These are phyloP conservation scores for Nemania bipapillata DNA, from an alignment of 2,329 filamentous ascomycete genomes.

Conservation along the genomic window DNA sequence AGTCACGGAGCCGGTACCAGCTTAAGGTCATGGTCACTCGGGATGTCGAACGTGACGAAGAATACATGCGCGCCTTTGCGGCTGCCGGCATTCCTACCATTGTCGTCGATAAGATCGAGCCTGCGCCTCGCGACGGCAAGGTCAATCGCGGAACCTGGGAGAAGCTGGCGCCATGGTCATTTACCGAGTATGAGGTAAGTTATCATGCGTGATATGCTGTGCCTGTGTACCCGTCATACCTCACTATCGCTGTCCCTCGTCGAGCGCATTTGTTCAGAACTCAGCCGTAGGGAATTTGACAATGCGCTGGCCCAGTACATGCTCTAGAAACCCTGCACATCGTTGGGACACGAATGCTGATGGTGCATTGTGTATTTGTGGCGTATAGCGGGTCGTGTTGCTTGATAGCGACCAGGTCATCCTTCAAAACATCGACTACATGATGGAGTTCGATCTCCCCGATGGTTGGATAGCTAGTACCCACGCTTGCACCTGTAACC, in stretches of 20 bases:
- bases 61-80: conserved; percentile 52
- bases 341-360: conserved; percentile 16
- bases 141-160: conserved; percentile 52
- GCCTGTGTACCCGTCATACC: background rate
- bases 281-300: conserved; percentile 13
- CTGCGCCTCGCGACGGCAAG: conserved; percentile 50
- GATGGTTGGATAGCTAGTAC: conserved; percentile 51
- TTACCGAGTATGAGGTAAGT: conserved; percentile 50
- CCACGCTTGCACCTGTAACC: conserved; percentile 51
- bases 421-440: conserved; percentile 50
- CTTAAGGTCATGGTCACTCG: conserved; percentile 51
- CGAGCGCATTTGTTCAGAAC: conserved; percentile 17
- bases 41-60: conserved; percentile 50
- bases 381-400: conserved; percentile 48
- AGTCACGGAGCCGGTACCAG: conserved; percentile 46
- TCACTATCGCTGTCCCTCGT: conserved; percentile 1
- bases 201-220: conserved; percentile 7
- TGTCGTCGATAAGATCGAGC: conserved; percentile 52
- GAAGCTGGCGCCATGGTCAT: conserved; percentile 52
- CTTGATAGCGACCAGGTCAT: conserved; percentile 52
- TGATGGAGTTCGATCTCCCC: conserved; percentile 49
- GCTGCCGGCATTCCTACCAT: conserved; percentile 51
- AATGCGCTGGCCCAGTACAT: conserved; percentile 11
- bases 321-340: background rate
- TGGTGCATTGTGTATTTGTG: conserved; percentile 15